Base-by-base conservation (phyloP, 2,329 filamentous ascomycete genomes). In the Penicillium sp. region DNA sequence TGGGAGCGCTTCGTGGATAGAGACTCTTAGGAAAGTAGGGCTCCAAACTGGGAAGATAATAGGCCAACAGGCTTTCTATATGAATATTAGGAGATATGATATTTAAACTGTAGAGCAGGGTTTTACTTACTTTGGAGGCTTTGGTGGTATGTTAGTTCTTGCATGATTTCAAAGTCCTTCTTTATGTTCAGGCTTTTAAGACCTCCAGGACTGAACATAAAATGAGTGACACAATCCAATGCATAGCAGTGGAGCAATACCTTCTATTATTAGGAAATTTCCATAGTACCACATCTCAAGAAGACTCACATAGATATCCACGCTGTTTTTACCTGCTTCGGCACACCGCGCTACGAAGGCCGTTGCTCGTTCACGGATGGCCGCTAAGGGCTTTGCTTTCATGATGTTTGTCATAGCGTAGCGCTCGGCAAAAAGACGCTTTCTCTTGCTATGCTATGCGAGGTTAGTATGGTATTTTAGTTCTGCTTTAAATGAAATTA, bases 391-490 rank as follows among this genome's bases (percentile, higher is more conserved):
- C 2, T 73, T 72, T 4, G 78, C 66, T 24, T 80, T 80, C 71
- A 87, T 78, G 43, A 89, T 74, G 62, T 87, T 89, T 47, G 81
- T 84, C 68, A 88, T 89, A 24, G 86, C 83, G 65, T 89, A 89
- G 24, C 84, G 78, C 62, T 88, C 84, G 1, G 85, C 85, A 37
- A 89, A 75, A 41, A 86, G 73, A 23, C 84, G 78, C 63, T 85
- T 87, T 52, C 84, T 79, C 56, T 79, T 81, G 24, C 81, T 82
- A 63, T 89, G 86, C 81, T 87, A 44, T 7, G 23, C 2, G 13
- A 40, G 15, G 36, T 27, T 7, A 40, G 9, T 17, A n/a, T 39
- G 10, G n/a, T 2, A 24, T n/a, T 23, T n/a, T 24, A 2, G 4
- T 23, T 37, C 10, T 13, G 10, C 10, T 1, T 4, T 17, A 10